Conservation (phyloP, 2,329 filamentous ascomycete species). For the Fusarium sp. region DNA sequence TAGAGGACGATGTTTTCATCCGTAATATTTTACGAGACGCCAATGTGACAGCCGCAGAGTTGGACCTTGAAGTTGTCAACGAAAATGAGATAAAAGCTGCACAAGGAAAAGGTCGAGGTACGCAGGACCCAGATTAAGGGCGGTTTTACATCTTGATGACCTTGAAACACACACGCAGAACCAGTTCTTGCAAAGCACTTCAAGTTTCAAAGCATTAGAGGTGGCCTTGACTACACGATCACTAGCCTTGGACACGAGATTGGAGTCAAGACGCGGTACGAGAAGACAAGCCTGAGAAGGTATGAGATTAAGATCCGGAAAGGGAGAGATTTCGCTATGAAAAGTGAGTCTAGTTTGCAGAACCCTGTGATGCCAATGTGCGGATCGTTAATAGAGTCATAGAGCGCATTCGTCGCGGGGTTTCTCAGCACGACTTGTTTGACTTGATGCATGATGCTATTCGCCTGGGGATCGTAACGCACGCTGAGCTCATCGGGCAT, state of each 20-base stretch:
- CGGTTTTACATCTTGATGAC: fast-evolving
- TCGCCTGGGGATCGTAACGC: neutral
- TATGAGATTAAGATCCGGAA: constrained; percentile 13
- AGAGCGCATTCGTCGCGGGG: constrained; percentile 16
- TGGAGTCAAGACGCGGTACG: constrained; percentile 6
- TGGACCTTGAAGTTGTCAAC: constrained; percentile 2
- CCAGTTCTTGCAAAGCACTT: constrained; percentile 2
- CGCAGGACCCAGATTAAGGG: fast-evolving
- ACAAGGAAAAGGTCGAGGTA: neutral
- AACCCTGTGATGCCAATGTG: too few relatives aligned
- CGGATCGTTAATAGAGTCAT: neutral
- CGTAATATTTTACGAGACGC: neutral
- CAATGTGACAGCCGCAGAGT: neutral
- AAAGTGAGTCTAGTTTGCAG: neutral
- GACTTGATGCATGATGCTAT: constrained; percentile 22
- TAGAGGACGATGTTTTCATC: constrained; percentile 8
- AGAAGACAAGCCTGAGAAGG: constrained; percentile 2
- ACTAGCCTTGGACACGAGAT: constrained; percentile 12
- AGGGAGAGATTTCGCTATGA: constrained; percentile 7
- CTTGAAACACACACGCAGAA: fast-evolving
- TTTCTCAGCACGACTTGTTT: constrained; percentile 12
- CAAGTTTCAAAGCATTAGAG: constrained; percentile 10
- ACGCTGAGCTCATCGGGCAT: constrained; percentile 11
- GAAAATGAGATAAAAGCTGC: constrained; percentile 2
- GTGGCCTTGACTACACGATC: constrained; percentile 11